Base-by-base conservation (phyloP, 805 yeast species). In the Suhomyces tanzawaensis region DNA sequence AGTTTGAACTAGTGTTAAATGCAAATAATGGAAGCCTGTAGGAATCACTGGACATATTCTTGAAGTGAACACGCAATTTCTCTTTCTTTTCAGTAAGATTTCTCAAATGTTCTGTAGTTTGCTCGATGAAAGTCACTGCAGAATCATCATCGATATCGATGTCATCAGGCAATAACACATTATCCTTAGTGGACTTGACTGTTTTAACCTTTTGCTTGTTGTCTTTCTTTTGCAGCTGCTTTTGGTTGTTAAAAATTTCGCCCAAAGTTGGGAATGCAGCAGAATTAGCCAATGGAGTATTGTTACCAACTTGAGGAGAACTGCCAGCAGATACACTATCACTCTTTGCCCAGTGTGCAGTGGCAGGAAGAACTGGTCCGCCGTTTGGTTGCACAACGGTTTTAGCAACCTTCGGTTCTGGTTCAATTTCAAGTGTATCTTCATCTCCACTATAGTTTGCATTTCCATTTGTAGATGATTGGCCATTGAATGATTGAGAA, bases 181-280 rank as follows among this genome's bases (percentile, higher is more conserved):
- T 66, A 29, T 53, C 60, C 38, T 60, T 55, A n/a, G 53, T 44
- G 23, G 64, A 54, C 34, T 63, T 62, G 14, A 37, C 19, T 34
- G 60, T 47, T 41, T 62, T 64, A 31, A 53, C 52, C 39, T 52
- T 53, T 30, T 50, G 47, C 41, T 60, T 58, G 41, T 56, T 55
- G 47, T 57, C 59, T 37, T 53, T 48, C 51, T 53, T 52, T 31
- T 51, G 64, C 31, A 49, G 66, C n/a, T 42, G 47, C 39, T 60
- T 62, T 40, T 62, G 68, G 14, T 66, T 68, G 42, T 57, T 62
- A 48, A 62, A 58, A 15, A 68, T 67, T 43, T 68, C 74, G 3
- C 80, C 79, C 42, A 79, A 63, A 1, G 84, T 71, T 34, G 85
- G 82, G 68, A 80, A 79, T 2, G 83, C 76, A 4, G 77, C 69